phyloP scores from a whole-genome alignment of 2,329 filamentous ascomycete species.

The Colletotrichum sp. region DNA sequence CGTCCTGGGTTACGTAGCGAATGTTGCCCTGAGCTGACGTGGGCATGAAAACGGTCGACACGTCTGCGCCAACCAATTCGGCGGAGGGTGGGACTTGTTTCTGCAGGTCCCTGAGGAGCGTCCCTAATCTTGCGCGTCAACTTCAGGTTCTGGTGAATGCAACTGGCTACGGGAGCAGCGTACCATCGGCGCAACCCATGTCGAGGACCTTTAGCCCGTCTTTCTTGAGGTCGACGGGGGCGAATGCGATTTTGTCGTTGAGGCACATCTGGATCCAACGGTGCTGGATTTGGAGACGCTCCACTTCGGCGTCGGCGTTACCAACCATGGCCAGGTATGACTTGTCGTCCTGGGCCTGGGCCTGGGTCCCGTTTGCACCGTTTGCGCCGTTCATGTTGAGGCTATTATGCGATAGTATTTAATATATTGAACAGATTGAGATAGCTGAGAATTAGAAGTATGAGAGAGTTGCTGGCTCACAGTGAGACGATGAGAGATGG shows the following conservation, averaged over 20 bases:
- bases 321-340: not conserved
- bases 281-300: constrained; percentile 16
- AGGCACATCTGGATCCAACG: constrained; percentile 14
- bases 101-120: constrained; percentile 20
- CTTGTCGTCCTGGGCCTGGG: not conserved
- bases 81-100: constrained; percentile 17
- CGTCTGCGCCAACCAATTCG: constrained; percentile 18
- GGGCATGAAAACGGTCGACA: constrained; percentile 16
- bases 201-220: constrained; percentile 15
- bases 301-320: constrained; percentile 23
- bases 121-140: constrained; percentile 5
- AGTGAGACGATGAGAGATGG: accelerated
- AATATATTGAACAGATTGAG: too few relatives aligned
- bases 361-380: not conserved
- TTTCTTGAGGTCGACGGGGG: constrained; percentile 16
- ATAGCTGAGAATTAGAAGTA: not conserved
- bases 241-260: constrained; percentile 13
- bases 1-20: constrained; percentile 10
- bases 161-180: not conserved
- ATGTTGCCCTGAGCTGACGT: constrained; percentile 14
- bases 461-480: too few relatives aligned
- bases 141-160: not conserved
- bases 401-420: not conserved
- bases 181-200: constrained; percentile 23
- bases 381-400: not conserved